Conservation (phyloP, 2,329 filamentous ascomycete species). For the Aspergillus alliaceus region DNA sequence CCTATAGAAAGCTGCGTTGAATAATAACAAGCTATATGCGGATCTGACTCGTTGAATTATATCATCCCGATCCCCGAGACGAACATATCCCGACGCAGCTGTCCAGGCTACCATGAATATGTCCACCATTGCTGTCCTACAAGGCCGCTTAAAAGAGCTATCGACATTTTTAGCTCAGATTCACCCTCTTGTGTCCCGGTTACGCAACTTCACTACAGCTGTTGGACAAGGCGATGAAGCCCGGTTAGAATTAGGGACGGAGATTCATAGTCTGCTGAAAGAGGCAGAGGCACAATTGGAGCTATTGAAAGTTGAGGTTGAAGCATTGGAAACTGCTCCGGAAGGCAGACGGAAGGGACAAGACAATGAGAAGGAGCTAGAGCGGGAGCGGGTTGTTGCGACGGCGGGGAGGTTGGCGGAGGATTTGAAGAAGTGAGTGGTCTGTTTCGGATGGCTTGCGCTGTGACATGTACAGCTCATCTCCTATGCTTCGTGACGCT, state of each 20-base stretch:
- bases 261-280: slow-evolving; percentile 77
- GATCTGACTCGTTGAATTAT: not conserved
- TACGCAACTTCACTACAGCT: slow-evolving; percentile 62
- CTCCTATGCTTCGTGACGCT: not conserved
- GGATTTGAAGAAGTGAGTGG: slow-evolving; percentile 69
- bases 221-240: slow-evolving; percentile 64
- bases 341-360: slow-evolving; percentile 33
- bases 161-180: slow-evolving; percentile 55
- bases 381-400: slow-evolving; percentile 66
- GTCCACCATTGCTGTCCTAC: slow-evolving; percentile 42
- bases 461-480: not conserved
- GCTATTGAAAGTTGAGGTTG: slow-evolving; percentile 72
- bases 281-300: slow-evolving; percentile 83
- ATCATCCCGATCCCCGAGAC: not conserved
- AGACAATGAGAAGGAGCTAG: slow-evolving; percentile 57
- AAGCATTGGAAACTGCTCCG: slow-evolving; percentile 60
- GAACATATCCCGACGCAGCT: not conserved
- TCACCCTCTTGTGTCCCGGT: slow-evolving; percentile 55
- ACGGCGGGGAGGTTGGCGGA: slow-evolving; percentile 65
- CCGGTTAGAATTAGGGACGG: slow-evolving; percentile 71
- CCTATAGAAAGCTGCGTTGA: not conserved
- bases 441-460: not conserved
- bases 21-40: not conserved
- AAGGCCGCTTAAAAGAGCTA: slow-evolving; percentile 52
- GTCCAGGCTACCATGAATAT: not conserved